Evolutionary conservation across 768 basidiomycete genomes (phyloP).

Genomic region (Macrolepiota dolichaula): DNA sequence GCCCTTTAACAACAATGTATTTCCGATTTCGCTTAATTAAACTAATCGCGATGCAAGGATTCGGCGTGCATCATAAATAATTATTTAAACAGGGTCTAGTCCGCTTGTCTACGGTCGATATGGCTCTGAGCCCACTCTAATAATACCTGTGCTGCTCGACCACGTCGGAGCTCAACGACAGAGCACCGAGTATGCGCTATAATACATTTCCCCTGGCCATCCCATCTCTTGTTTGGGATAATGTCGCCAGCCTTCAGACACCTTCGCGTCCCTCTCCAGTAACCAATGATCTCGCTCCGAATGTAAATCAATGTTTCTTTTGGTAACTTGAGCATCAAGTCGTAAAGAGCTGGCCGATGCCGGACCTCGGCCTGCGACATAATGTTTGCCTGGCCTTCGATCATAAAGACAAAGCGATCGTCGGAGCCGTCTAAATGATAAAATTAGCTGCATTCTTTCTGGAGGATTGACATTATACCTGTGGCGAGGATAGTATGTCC

Average conservation of each 20-base stretch:
- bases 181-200: neutral
- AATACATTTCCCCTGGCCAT: neutral
- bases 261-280: neutral
- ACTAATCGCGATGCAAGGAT: no score
- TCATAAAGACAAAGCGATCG: neutral
- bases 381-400: neutral
- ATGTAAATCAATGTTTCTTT: neutral
- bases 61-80: no score
- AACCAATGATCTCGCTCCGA: neutral
- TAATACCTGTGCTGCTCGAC: neutral
- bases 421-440: neutral
- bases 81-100: no score
- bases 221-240: neutral
- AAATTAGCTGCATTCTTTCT: neutral
- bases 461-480: neutral
- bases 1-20: no score
- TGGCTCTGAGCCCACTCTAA: neutral
- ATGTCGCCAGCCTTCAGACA: neutral
- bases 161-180: neutral
- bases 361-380: neutral
- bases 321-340: constrained; percentile 3
- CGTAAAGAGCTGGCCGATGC: neutral
- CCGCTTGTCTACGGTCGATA: no score
- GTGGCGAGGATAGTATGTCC: neutral
- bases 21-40: no score